Base-by-base conservation (phyloP, 306 rosid species). In the Citrullus mucosospermus region DNA sequence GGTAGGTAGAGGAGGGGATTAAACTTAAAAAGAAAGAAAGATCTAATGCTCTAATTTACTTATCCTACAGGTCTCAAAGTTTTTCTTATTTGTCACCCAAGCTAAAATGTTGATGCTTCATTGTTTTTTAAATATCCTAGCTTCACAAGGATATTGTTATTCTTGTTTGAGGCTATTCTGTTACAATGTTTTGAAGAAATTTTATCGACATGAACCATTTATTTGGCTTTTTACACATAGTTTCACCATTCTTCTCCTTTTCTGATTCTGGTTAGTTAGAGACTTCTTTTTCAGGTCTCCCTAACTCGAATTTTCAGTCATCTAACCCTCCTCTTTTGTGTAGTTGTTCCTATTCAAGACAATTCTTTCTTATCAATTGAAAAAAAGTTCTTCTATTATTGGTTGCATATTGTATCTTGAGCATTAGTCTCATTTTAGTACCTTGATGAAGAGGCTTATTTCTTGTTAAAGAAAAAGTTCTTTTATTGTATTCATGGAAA, bases 301-400 rank as follows among this genome's bases (percentile, higher is more conserved):
- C 59, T 73, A 28, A 55, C 77, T 73, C 17, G 15, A 30, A 51
- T 41, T 73, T 73, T 25, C 25, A 2, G 77, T 51, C 61, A 51
- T 51, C 25, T 16, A 25, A 8, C 39, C 30, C 60, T 25, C 59
- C 28, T 16, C 43, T 50, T 51, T 36, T 71, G 39, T 51, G 43
- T 30, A 14, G 43, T 72, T 72, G 34, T 73, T 51, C 77, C 59
- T 73, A 22, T 51, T 73, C 77, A 73, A 73, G 39, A 73, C 30
- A 50, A 25, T 30, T 48, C 28, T 70, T 50, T 72, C 77, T 50
- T 50, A 22, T 48, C 28, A 13, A 50, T 72, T 50, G 25, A 41
- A 82, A 71, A 48, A 25, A 43, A 20, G 38, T 20, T 46, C 16
- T 43, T 69, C 44, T 70, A 70, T 15, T 43, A 25, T 25, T 25